Base-by-base conservation (phyloP, 305 asterid species). In the Fraxinus baroniana region DNA sequence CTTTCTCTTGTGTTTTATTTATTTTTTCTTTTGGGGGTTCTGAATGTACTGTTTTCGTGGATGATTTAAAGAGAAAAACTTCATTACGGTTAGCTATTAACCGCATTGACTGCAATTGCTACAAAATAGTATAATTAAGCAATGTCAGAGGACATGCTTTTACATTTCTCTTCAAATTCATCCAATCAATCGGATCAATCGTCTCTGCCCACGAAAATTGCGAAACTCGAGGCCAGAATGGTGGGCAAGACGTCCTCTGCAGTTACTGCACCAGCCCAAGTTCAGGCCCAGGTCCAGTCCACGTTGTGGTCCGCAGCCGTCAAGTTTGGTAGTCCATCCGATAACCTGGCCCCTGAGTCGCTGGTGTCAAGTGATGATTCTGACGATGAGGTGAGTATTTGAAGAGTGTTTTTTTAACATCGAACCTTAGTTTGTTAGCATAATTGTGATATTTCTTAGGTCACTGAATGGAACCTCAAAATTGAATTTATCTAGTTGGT, bases 171-270 rank as follows among this genome's bases (percentile, higher is more conserved):
- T 10, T 95, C 99, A 81, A 96, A 93, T 87, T 96, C 99, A 26
- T 96, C 99, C 15, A 96, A 94, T 79, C 99, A 91, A 81, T 93
- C 99, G 20, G 98, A 94, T 84, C 98, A 96, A 76, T 91, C 75
- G 72, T 89, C 91, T 72, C 75, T 81, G 86, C 87, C 96, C 49
- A 84, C 92, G 4, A 96, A 93, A 87, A 88, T 94, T 15, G 98
- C 98, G 0, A 92, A 93, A 85, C 95, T 97, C 30, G 99, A 97
- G 91, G 98, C 97, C 0, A 87, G 98, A 80, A 86, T 96, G 94
- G 94, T 89, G 79, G 98, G 99, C 66, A 93, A 93, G 89, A 83
- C 88, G 18, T 87, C 98, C 41, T 81, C 95, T 74, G 86, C 91
- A 26, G 89, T 83, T 79, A 76, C 87, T 30, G 3, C 91, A 2